phyloP scores from a whole-genome alignment of 805 yeast genomes.

The Ogataea ramenticola region DNA sequence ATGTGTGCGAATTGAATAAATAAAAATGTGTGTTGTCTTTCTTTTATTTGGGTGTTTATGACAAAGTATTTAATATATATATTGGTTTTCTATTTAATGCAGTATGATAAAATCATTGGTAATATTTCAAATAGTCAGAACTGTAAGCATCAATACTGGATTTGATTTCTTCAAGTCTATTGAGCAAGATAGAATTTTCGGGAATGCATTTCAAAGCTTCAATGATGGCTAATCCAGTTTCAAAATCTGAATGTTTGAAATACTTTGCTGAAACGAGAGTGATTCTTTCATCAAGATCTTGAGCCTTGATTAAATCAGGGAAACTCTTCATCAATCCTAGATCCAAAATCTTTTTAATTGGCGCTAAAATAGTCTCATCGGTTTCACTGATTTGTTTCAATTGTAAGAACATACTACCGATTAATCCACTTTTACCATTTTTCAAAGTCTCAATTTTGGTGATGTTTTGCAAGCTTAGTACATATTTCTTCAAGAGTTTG shows the following conservation, averaged over 20 bases:
- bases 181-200: conserved; percentile 1
- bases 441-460: conserved; percentile 21
- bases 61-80: neutral
- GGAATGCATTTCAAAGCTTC: conserved; percentile 3
- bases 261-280: conserved; percentile 6
- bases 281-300: conserved; percentile 7
- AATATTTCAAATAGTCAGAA: conserved; percentile 8
- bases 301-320: conserved; percentile 5
- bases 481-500: conserved; percentile 32
- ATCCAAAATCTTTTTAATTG: conserved; percentile 19
- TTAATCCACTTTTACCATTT: conserved; percentile 10
- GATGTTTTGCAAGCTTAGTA: conserved; percentile 37
- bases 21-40: no score
- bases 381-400: conserved; percentile 7
- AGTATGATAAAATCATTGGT: no score
- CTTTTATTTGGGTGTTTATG: neutral
- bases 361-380: conserved; percentile 8
- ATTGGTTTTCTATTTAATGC: no score
- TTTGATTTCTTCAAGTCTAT: conserved; percentile 8
- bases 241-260: conserved; percentile 6
- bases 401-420: conserved; percentile 14
- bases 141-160: conserved; percentile 13
- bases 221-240: conserved; percentile 13
- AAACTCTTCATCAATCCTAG: conserved; percentile 17
- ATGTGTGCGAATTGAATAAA: neutral